Evolutionary conservation across 2,329 filamentous ascomycete genomes (phyloP), one percentile per base, ranked within the genome.

Genomic region (Truncatella angustata): DNA sequence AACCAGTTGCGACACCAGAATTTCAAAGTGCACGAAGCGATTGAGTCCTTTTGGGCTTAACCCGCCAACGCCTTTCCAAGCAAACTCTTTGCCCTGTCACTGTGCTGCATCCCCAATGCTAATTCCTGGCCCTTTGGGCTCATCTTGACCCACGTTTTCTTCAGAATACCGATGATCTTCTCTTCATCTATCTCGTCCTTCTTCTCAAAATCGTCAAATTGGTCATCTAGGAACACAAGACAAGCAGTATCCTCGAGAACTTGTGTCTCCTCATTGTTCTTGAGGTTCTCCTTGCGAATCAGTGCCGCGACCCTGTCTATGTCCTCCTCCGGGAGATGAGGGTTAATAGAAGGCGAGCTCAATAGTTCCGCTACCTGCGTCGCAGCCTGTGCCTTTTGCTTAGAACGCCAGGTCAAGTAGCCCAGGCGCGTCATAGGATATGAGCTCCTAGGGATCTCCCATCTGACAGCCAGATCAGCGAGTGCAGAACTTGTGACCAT

Each of bases 221-320:
- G 88, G 66, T 93, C 90, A 66, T 94, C 90, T 58, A 96, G 71
- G 66, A 96, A 96, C 24, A 95, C 90, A 51, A 96, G 72, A 65
- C 90, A 95, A 3, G 91, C 91, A 42, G 91, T 88, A 71, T 95
- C 91, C 73, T 95, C 91, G 56, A 96, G 75, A 5, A 82, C 78
- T 74, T 93, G 88, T 50, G 86, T 85, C 67, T 91, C 87, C 54
- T 78, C 75, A 53, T 84, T 80, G 53, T 73, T 72, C 63, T 77
- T 79, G 59, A 95, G 71, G 51, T 85, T 84, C 66, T 94, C 88
- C 71, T 96, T 95, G 55, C 88, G 78, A 49, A 96, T 86, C 68
- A 94, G 71, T n/a, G 79, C 77, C 2, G 80, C 87, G 1, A 93
- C 82, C 30, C 85, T 75, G 51, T 76, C 76, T 5, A 83, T 75